phyloP scores from a whole-genome alignment of 2,329 filamentous ascomycete species.

The Mariannaea sp. region DNA sequence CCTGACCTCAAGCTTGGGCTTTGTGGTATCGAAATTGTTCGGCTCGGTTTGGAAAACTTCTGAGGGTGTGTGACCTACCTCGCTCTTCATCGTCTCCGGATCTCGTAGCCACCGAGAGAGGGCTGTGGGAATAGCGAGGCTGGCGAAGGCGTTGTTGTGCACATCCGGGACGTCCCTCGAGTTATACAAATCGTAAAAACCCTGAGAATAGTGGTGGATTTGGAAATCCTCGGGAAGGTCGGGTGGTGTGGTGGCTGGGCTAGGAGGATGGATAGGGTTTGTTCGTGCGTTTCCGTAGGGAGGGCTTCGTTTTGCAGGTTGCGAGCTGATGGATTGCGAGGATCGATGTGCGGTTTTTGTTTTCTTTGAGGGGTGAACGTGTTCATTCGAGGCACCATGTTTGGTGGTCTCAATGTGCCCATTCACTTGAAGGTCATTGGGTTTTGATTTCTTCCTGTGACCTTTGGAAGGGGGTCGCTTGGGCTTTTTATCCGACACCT shows the following conservation, averaged over 20 bases:
- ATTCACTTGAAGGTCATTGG: slow-evolving; percentile 68
- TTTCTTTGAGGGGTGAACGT: slow-evolving; percentile 71
- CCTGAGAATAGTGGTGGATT: slow-evolving; percentile 71
- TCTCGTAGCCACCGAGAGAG: slow-evolving; percentile 81
- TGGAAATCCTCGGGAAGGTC: slow-evolving; percentile 66
- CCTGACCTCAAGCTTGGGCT: slow-evolving; percentile 55
- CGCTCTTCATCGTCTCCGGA: slow-evolving; percentile 67
- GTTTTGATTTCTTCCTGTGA: slow-evolving; percentile 87
- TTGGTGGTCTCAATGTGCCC: slow-evolving; percentile 65
- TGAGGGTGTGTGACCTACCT: slow-evolving; percentile 65
- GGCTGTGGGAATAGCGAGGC: slow-evolving; percentile 73
- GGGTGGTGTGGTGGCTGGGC: slow-evolving; percentile 76
- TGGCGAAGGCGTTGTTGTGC: slow-evolving; percentile 78
- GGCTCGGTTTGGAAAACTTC: slow-evolving; percentile 71
- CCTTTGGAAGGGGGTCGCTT: slow-evolving; percentile 78
- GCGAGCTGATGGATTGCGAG: slow-evolving; percentile 75
- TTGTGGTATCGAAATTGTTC: slow-evolving; percentile 48
- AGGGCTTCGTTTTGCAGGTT: slow-evolving; percentile 67
- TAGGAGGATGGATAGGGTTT: slow-evolving; percentile 65
- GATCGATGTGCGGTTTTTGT: slow-evolving; percentile 80
- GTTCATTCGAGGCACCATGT: slow-evolving; percentile 51
- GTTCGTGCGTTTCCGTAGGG: slow-evolving; percentile 66
- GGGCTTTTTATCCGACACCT: slow-evolving; percentile 68
- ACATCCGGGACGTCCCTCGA: slow-evolving; percentile 62
- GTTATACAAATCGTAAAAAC: slow-evolving; percentile 77